Evolutionary conservation across 305 asterid species (phyloP).

Genomic region (Fraxinus latifolia): DNA sequence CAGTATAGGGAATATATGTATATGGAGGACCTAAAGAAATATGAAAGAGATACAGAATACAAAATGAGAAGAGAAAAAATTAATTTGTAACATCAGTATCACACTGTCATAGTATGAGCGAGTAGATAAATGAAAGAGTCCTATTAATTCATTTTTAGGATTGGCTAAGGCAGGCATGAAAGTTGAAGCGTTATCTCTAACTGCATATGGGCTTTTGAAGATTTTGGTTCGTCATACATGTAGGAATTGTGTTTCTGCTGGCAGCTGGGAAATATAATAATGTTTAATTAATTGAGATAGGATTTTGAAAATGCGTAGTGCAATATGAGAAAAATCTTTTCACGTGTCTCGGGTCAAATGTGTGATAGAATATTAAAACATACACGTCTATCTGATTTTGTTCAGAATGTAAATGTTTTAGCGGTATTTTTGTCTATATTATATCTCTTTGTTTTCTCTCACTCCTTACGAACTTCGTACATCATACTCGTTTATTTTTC

Average conservation of each 20-base stretch:
- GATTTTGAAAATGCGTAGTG: neutral
- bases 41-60: neutral
- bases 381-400: neutral
- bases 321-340: neutral
- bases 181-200: neutral
- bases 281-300: neutral
- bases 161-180: neutral
- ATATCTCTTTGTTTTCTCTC: neutral
- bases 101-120: neutral
- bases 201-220: neutral
- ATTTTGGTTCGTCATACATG: slow-evolving; percentile 4
- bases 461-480: neutral
- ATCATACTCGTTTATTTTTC: neutral
- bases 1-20: neutral
- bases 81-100: neutral
- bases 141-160: neutral
- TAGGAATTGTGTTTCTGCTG: neutral
- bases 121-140: neutral
- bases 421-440: neutral
- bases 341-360: neutral
- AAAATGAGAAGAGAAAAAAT: neutral
- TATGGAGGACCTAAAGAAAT: neutral
- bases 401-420: neutral
- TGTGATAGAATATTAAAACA: neutral
- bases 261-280: neutral